Base-by-base conservation (phyloP, 2,329 filamentous ascomycete genomes). In the Ascochyta clinopodiicola region DNA sequence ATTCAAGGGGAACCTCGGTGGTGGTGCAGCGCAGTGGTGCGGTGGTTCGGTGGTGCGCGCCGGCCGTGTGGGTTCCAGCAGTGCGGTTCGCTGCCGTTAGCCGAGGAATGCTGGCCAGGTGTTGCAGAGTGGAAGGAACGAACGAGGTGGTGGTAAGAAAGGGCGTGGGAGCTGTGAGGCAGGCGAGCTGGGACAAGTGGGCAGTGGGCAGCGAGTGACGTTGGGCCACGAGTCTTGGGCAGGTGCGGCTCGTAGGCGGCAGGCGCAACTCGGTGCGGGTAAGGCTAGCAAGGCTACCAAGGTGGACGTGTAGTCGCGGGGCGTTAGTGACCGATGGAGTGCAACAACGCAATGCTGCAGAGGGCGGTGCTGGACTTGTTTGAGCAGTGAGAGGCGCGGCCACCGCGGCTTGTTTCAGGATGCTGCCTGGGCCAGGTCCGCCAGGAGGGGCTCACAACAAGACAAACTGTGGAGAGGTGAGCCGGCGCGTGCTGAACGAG, bases 31-130 rank as follows among this genome's bases (percentile, higher is more conserved):
- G 25, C 25, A 27, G 25, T 9, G 25, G 25, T 27, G 25, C 25
- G 9, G 25, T 9, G 27, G 10, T 31, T 10, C 29, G 12, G 29
- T 31, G 29, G 29, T 13, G 29, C 29, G 67, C 61, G 60, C 56
- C 56, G 61, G 59, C 50, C 44, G 52, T 64, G 60, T 58, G 57
- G 67, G 63, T 62, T 63, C 72, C 70, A 66, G 58, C 58, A 52
- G 52, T 34, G 59, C 53, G 71, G 66, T 57, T 65, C 57, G 61
- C 61, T 67, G 63, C 65, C 62, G 68, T 68, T 60, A 70, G 67
- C 68, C 69, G 66, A 67, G 61, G 47, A 50, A 62, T 54, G 61
- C 63, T 63, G 69, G 62, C 63, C 54, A 64, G 59, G 56, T 68
- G 49, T 63, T 37, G 37, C 39, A 38, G 38, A 36, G 56, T 29